phyloP scores from a whole-genome alignment of 2,329 filamentous ascomycete species.

The Knufia fluminis region DNA sequence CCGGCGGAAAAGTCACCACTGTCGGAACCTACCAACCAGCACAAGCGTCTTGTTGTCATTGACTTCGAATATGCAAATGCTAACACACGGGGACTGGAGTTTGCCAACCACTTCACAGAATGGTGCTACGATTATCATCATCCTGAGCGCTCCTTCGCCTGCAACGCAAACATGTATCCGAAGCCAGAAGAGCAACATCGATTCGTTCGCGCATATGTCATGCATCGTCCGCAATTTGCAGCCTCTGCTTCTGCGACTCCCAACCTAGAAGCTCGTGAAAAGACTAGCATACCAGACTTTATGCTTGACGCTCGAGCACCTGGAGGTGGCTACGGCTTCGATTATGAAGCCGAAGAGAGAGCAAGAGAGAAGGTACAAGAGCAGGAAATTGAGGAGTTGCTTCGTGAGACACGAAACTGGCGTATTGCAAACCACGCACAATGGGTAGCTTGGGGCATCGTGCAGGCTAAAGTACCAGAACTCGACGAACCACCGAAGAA shows the following conservation, averaged over 20 bases:
- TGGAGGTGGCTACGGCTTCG: constrained; percentile 12
- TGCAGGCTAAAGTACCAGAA: constrained; percentile 80
- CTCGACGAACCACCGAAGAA: constrained; percentile 42
- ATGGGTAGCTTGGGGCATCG: constrained; percentile 94
- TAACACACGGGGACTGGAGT: constrained; percentile 78
- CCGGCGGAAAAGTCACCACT: constrained; percentile 67
- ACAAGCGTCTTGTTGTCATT: constrained; percentile 94
- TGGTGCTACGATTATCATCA: constrained; percentile 99
- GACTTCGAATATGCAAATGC: constrained; percentile 96
- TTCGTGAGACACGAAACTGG: constrained; percentile 77
- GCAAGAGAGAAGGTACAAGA: constrained; percentile 57
- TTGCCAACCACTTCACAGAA: constrained; percentile 95
- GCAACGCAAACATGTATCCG: constrained; percentile 65
- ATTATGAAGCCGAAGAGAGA: constrained; percentile 42
- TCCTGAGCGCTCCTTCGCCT: constrained; percentile 53
- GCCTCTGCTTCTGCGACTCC: constrained; percentile 43
- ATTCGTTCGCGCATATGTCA: constrained; percentile 74
- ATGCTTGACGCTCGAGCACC: constrained; percentile 57
- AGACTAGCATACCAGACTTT: constrained; percentile 44
- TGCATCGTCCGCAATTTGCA: constrained; percentile 63
- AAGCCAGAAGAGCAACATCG: constrained; percentile 59
- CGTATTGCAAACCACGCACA: constrained; percentile 75
- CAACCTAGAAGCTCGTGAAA: constrained; percentile 30
- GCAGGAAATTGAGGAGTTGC: constrained; percentile 56
- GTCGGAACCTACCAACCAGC: constrained; percentile 78